Evolutionary conservation across 306 rosid genomes (phyloP), one percentile per base, ranked within the genome.

Genomic region (Trichosanthes truncata): DNA sequence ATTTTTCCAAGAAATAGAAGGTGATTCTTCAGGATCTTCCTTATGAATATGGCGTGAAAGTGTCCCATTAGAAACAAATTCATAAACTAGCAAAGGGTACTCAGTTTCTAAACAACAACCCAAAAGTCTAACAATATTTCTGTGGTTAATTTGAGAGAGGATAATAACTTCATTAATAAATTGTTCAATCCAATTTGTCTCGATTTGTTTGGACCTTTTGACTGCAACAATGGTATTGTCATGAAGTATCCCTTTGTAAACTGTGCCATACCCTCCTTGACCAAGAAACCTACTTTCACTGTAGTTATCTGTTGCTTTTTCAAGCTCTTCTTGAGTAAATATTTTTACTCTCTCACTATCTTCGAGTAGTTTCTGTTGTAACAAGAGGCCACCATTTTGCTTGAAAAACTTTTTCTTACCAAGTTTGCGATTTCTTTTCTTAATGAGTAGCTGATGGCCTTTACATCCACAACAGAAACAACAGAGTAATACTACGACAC

Each of bases 21-120:
- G 84, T 35, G 52, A 3, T 84, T 84, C 6, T 33, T 3, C 13
- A 9, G 0, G 55, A 9, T 83, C 73, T 79, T 80, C 77, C 61
- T 41, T 53, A 18, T 74, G 89, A 56, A 87, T 81, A 73, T 87
- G 90, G 3, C 85, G 74, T 25, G 79, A 80, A 26, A 91, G 93
- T 3, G 89, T 88, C 61, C 91, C 90, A 25, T 89, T 91, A 0
- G 88, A 82, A 69, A 89, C 82, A 31, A 78, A 89, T 61, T 91
- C 96, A 53, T 89, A 91, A 0, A 91, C 89, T 3, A 91, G 84
- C 75, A 87, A n/a, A 9, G 91, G 96, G 12, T 66, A 76, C 76
- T 89, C 89, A 3, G 85, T 83, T 81, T 89, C 93, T 43, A 91
- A 84, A 53, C 93, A 91, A 78, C 82, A 91, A 3, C 95, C 95